phyloP scores from a whole-genome alignment of 176 grass and related monocot genomes.

The Dactylis glomerata region DNA sequence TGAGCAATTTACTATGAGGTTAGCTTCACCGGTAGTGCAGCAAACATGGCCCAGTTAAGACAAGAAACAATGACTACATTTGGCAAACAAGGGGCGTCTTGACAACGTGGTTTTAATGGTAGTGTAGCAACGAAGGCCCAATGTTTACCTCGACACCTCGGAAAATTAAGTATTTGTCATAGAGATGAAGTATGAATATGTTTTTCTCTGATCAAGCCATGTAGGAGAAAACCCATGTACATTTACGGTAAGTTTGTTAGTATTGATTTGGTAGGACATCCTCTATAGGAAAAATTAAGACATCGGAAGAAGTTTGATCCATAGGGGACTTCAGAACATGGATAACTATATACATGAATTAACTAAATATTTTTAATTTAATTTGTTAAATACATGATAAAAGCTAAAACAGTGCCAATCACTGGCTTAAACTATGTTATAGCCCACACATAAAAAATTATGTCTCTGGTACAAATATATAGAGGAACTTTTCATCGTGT shows the following conservation, averaged over 20 bases:
- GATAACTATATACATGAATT: too few species aligned
- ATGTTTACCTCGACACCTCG: neutral
- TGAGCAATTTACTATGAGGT: neutral
- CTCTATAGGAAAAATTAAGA: neutral
- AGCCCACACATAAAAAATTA: neutral
- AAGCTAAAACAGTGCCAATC: neutral
- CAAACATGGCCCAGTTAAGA: neutral
- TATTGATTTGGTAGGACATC: neutral
- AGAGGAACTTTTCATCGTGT: too few species aligned
- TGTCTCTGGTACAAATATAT: neutral
- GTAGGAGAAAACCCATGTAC: neutral
- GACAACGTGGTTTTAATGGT: neutral
- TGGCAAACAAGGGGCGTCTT: neutral
- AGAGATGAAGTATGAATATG: neutral
- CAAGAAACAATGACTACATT: neutral
- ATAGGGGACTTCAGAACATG: neutral
- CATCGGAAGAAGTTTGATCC: neutral
- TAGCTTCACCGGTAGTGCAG: neutral
- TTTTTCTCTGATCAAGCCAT: neutral
- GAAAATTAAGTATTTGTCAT: neutral
- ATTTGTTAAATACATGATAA: neutral
- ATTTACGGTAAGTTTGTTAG: neutral
- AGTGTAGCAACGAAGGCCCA: neutral
- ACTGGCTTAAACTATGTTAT: neutral
- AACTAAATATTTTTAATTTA: neutral